Percentiles rank a stretch among this genome's conserved stretches.
These are phyloP conservation scores for Calycina herbarum DNA, from an alignment of 2,329 filamentous ascomycete species.

Conservation along the genomic window DNA sequence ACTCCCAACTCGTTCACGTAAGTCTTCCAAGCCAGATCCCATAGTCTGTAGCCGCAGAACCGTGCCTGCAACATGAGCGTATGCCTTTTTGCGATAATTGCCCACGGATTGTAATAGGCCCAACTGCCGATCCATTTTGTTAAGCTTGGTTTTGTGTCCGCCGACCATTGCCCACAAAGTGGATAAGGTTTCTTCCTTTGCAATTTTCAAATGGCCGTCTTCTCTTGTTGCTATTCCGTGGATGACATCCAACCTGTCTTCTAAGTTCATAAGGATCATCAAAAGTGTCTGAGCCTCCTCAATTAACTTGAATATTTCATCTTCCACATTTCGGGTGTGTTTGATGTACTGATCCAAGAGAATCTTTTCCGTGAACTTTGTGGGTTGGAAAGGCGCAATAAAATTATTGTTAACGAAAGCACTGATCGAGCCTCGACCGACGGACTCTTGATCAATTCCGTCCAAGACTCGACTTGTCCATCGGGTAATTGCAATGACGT, in stretches of 20 bases:
- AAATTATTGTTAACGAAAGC: constrained; percentile 47
- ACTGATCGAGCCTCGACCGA: constrained; percentile 38
- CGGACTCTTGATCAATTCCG: constrained; percentile 34
- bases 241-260: constrained; percentile 69
- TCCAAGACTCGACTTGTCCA: constrained; percentile 63
- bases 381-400: constrained; percentile 61
- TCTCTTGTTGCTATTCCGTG: constrained; percentile 67
- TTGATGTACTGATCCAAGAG: constrained; percentile 74
- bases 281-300: constrained; percentile 69
- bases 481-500: constrained; percentile 71
- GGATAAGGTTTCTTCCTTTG: constrained; percentile 66
- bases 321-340: constrained; percentile 68
- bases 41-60: constrained; percentile 75
- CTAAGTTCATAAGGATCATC: constrained; percentile 63
- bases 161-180: constrained; percentile 75
- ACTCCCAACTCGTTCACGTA: constrained; percentile 68
- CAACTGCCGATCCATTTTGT: constrained; percentile 63
- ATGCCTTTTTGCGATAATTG: constrained; percentile 63
- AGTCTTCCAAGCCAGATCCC: constrained; percentile 66
- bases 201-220: constrained; percentile 55
- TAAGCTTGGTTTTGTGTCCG: constrained; percentile 61
- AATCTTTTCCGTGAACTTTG: constrained; percentile 58
- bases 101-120: constrained; percentile 65
- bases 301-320: constrained; percentile 68
- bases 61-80: constrained; percentile 67